Percentiles rank a stretch among this genome's conserved stretches.
phyloP scores from a whole-genome alignment of 2,329 filamentous ascomycete genomes.

The Parafenestella ontariensis region DNA sequence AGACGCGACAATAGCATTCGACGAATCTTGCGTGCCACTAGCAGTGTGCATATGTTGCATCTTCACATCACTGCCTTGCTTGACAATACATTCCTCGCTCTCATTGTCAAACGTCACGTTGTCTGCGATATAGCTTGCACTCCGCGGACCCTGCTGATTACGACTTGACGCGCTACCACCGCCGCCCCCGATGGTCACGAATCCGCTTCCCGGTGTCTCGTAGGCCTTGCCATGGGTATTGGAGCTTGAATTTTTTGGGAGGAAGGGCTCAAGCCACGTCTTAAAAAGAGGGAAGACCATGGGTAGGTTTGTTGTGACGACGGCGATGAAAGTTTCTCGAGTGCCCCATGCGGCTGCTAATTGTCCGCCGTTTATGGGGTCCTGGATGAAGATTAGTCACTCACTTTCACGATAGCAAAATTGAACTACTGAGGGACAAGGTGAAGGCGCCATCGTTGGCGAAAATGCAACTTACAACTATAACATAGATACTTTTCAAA shows the following conservation, averaged over 20 bases:
- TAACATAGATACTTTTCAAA: conserved; percentile 61
- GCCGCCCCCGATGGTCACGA: conserved; percentile 26
- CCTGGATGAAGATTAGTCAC: conserved; percentile 12
- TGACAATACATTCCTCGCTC: conserved; percentile 21
- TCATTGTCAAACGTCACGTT: conserved; percentile 20
- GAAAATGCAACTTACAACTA: conserved; percentile 43
- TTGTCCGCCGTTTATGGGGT: conserved; percentile 26
- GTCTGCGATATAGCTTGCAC: conserved; percentile 1
- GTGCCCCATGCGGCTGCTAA: conserved; percentile 56
- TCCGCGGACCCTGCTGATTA: not conserved
- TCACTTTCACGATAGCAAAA: not conserved
- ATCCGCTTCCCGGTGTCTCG: conserved; percentile 16
- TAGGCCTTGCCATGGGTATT: conserved; percentile 18
- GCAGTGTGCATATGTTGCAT: conserved; percentile 9
- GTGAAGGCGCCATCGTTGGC: too few species aligned
- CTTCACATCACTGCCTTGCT: conserved; percentile 7
- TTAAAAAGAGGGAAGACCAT: conserved; percentile 20
- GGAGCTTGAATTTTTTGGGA: conserved; percentile 15
- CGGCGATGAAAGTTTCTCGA: conserved; percentile 56
- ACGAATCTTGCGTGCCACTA: not conserved
- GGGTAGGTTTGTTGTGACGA: conserved; percentile 52
- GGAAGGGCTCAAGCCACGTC: conserved; percentile 14
- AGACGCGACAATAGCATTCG: conserved; percentile 14
- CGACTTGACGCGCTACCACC: conserved; percentile 4
- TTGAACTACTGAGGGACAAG: not conserved